Conservation (phyloP, 73 alveolate species). For the Breviolum minutum region DNA sequence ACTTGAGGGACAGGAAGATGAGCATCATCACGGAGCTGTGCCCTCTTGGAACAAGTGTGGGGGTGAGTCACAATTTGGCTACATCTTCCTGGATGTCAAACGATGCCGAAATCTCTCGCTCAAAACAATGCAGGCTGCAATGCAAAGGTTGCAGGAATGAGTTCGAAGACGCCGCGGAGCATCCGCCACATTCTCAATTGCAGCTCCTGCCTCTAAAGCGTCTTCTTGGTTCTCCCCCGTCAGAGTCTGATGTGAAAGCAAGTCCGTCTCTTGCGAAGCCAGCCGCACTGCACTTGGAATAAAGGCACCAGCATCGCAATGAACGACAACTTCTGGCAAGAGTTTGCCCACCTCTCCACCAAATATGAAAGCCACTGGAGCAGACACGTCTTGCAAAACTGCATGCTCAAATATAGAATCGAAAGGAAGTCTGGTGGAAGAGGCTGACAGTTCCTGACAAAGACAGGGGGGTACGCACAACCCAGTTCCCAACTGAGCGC, state of each 20-base stretch:
- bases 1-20: background rate
- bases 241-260: background rate
- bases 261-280: background rate
- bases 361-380: constrained; percentile 36
- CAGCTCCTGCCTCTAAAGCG: background rate
- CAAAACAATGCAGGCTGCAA: constrained; percentile 71
- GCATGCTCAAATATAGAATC: background rate
- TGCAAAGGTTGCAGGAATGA: constrained; percentile 70
- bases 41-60: background rate
- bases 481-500: background rate
- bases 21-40: background rate
- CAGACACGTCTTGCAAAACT: constrained; percentile 1
- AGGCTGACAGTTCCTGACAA: background rate
- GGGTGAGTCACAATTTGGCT: background rate
- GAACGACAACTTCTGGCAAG: constrained; percentile 6
- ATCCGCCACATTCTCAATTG: background rate
- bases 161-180: background rate
- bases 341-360: constrained; percentile 64
- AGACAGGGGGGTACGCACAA: too few relatives aligned
- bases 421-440: background rate
- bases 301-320: constrained; percentile 51
- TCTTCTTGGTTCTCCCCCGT: background rate
- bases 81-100: background rate
- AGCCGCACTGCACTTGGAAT: constrained; percentile 11
- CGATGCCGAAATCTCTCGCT: constrained; percentile 29